Evolutionary conservation across 139 green algal species (phyloP), one percentile per base, ranked within the genome.

Genomic region (Axilococcus clingmanii): DNA sequence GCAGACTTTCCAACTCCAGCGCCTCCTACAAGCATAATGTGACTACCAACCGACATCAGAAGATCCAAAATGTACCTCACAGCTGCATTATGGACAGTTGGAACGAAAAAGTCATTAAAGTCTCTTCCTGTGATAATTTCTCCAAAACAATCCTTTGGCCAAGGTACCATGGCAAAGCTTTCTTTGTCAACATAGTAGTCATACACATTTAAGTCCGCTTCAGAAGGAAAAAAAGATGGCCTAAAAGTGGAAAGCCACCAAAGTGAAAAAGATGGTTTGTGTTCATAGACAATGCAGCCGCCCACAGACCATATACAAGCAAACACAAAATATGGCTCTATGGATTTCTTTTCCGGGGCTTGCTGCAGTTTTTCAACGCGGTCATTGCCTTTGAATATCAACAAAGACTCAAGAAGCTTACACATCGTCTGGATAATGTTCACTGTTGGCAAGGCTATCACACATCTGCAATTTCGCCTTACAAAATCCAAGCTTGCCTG

Each of bases 241-340:
- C 87, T 88, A 71, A 74, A 87, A 69, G 92, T 82, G 23, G 48
- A 63, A 19, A 77, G 51, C 82, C 82, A 91, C 86, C 86, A 95
- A 57, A 85, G 83, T 64, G 61, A 80, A 74, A 95, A 95, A 54
- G 84, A 70, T 8, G 69, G 71, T 48, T 78, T 76, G 72, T 84
- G 86, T 71, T 94, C 84, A 12, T 56, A 74, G 29, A 90, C 71
- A 75, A 94, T 78, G 55, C 64, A 79, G 46, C 86, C 82, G n/a
- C 87, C 87, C 66, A 96, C 89, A 3, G 86, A 80, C 87, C 87
- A 96, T 12, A 95, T 50, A 54, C 77, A 93, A 9, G 85, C 78
- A 66, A 90, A 94, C 24, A 96, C 85, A 66, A 96, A 96, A 58
- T 89, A 67, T 62, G 83, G 62, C 69, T 96, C 86, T 48, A 92